Conservation (phyloP, 768 basidiomycete genomes). For the Pholiota molesta region DNA sequence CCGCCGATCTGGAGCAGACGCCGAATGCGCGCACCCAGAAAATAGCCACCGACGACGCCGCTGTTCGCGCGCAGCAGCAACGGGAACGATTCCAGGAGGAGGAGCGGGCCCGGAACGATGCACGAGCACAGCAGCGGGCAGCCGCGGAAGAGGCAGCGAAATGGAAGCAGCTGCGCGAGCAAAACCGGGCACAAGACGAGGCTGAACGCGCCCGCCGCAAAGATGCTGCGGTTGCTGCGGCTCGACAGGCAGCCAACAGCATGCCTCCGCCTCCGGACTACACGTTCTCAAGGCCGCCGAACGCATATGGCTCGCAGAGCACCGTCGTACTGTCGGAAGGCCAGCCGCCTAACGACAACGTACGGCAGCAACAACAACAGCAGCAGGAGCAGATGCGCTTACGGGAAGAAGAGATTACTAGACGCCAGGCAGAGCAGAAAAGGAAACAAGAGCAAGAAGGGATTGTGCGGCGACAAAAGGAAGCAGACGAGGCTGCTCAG, state of each 20-base stretch:
- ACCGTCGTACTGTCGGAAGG: slow-evolving; percentile 31
- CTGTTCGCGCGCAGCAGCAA: slow-evolving; percentile 18
- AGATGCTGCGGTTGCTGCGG: slow-evolving; percentile 26
- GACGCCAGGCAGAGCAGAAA: slow-evolving; percentile 38
- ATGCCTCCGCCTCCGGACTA: slow-evolving; percentile 26
- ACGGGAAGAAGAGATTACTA: slow-evolving; percentile 50
- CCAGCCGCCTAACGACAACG: slow-evolving; percentile 19
- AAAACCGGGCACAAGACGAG: slow-evolving; percentile 32
- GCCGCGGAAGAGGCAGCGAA: slow-evolving; percentile 38
- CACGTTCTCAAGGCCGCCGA: slow-evolving; percentile 32
- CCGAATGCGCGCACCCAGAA: slow-evolving; percentile 29
- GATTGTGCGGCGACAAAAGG: slow-evolving; percentile 59
- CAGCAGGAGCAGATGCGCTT: slow-evolving; percentile 44
- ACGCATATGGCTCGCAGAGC: slow-evolving; percentile 29
- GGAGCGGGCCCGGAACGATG: slow-evolving; percentile 31
- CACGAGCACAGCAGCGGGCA: slow-evolving; percentile 27
- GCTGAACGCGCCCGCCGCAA: slow-evolving; percentile 32
- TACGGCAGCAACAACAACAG: slow-evolving; percentile 24
- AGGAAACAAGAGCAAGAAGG: slow-evolving; percentile 58
- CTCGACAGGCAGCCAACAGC: slow-evolving; percentile 17
- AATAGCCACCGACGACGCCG: slow-evolving; percentile 22
- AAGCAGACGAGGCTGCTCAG: slow-evolving; percentile 55
- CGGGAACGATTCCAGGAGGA: slow-evolving; percentile 20
- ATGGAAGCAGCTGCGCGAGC: slow-evolving; percentile 40
- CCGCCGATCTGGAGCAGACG: slow-evolving; percentile 27